Evolutionary conservation across 805 yeast species (phyloP).

Genomic region (Candida bentonensis): DNA sequence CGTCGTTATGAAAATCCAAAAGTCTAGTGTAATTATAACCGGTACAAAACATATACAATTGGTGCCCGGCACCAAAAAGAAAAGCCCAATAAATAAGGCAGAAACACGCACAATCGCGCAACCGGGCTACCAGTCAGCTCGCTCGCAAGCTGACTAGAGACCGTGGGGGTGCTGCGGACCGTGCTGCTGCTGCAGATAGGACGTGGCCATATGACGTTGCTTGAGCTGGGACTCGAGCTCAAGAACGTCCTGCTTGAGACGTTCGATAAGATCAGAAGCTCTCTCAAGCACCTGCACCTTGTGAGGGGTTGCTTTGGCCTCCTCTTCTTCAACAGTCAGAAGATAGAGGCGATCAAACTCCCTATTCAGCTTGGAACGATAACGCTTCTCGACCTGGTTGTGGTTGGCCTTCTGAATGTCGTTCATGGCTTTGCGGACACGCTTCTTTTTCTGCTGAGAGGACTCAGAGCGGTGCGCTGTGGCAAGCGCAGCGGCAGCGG

Average conservation of each 20-base stretch:
- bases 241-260: background rate
- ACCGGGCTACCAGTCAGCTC: too few species aligned
- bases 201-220: too few species aligned
- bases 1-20: too few species aligned
- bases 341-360: background rate
- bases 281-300: background rate
- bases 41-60: too few species aligned
- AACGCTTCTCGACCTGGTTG: constrained; percentile 1
- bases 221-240: background rate
- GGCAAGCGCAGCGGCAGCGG: too few species aligned
- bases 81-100: too few species aligned
- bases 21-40: too few species aligned
- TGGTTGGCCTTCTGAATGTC: constrained; percentile 1
- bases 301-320: background rate
- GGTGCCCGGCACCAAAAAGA: too few species aligned
- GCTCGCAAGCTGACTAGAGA: background rate
- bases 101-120: too few species aligned
- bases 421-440: background rate
- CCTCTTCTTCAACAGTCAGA: background rate
- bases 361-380: background rate
- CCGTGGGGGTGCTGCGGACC: background rate
- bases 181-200: background rate
- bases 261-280: background rate
- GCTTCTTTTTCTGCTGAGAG: constrained; percentile 1
- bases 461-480: too few species aligned